Conservation (phyloP, 1,139 yeast species). For the Yamadazyma oceani region DNA sequence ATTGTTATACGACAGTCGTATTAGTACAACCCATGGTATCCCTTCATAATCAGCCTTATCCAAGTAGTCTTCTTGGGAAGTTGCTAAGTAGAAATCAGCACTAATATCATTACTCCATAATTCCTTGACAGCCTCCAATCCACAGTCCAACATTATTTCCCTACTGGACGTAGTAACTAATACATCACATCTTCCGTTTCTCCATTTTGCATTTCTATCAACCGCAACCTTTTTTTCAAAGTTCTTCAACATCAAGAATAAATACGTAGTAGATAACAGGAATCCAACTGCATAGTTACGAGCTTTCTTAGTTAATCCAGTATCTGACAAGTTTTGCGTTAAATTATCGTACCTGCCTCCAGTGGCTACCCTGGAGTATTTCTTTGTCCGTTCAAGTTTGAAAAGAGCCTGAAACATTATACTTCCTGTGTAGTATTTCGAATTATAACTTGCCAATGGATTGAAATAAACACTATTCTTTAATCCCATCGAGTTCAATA, state of each 20-base stretch:
- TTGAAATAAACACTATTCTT: conserved; percentile 41
- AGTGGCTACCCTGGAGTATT: conserved; percentile 62
- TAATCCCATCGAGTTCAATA: conserved; percentile 55
- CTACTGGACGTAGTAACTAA: conserved; percentile 67
- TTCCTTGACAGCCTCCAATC: conserved; percentile 58
- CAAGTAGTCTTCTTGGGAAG: conserved; percentile 65
- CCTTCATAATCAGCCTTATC: conserved; percentile 68
- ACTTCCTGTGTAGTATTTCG: conserved; percentile 74
- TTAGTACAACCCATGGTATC: conserved; percentile 69
- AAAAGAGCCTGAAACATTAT: conserved; percentile 85
- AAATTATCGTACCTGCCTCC: conserved; percentile 92
- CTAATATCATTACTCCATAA: conserved; percentile 73
- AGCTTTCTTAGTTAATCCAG: conserved; percentile 19
- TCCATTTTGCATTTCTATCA: conserved; percentile 27
- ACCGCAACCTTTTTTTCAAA: conserved; percentile 24
- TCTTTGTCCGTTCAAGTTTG: conserved; percentile 47
- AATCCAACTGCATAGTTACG: conserved; percentile 78
- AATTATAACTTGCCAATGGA: conserved; percentile 82
- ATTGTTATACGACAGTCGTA: conserved; percentile 55
- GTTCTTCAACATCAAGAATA: conserved; percentile 45
- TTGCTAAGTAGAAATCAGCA: conserved; percentile 57
- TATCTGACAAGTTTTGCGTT: conserved; percentile 38
- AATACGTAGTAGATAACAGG: conserved; percentile 49
- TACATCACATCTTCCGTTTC: conserved; percentile 68
- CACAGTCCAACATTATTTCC: conserved; percentile 52